Percentiles rank a stretch among this genome's conserved stretches.
Evolutionary conservation across 306 rosid species (phyloP).

Genomic region (Vigna angularis): DNA sequence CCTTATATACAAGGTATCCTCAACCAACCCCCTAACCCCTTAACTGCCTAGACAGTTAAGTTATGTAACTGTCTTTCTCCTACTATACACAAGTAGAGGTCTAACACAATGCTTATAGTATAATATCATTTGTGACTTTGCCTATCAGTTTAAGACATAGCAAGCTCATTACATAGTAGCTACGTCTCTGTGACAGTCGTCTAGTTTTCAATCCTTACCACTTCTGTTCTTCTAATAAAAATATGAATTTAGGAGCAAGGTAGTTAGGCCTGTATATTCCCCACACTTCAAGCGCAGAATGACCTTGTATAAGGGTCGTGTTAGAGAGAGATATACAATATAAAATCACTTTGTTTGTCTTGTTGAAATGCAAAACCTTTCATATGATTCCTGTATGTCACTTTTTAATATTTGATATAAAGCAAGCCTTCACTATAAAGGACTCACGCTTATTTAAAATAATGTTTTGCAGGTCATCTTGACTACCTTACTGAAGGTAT

Average conservation of each 20-base stretch:
- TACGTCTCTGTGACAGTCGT: background rate
- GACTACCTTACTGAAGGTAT: conserved; percentile 90
- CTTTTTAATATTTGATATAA: conserved; percentile 11
- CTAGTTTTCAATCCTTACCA: background rate
- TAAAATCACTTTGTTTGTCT: conserved; percentile 10
- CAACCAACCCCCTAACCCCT: no score
- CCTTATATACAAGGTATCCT: no score
- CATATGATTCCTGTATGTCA: background rate
- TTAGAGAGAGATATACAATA: background rate
- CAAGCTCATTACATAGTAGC: background rate
- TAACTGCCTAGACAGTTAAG: no score
- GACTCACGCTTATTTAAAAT: conserved; percentile 22
- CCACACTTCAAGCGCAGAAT: background rate
- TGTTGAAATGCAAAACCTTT: conserved; percentile 6
- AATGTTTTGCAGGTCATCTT: conserved; percentile 73
- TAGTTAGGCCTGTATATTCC: background rate
- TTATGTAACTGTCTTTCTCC: no score
- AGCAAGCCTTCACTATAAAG: conserved; percentile 11
- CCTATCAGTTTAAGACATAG: background rate
- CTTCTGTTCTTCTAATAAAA: background rate
- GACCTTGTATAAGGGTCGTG: background rate
- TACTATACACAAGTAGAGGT: no score
- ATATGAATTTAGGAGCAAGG: background rate
- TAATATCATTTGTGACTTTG: background rate
- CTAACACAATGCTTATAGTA: background rate